phyloP scores from a whole-genome alignment of 2,329 filamentous ascomycete species.

The Ramichloridium luteum region DNA sequence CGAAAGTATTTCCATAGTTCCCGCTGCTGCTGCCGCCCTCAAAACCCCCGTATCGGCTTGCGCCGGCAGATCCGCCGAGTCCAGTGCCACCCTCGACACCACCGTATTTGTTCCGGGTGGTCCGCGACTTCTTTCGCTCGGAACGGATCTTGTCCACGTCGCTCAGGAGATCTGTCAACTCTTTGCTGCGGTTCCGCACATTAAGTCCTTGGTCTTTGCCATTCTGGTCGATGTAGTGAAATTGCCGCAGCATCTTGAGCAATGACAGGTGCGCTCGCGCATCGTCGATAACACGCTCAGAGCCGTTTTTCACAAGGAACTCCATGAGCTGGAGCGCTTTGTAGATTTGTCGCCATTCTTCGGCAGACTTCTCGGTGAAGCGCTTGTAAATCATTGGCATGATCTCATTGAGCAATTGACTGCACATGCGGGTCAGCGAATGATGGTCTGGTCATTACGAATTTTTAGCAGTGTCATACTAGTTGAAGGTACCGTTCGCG shows the following conservation, averaged over 20 bases:
- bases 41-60: constrained; percentile 73
- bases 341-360: constrained; percentile 99
- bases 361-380: constrained; percentile 94
- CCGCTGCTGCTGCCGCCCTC: constrained; percentile 54
- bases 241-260: constrained; percentile 95
- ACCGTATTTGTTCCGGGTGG: constrained; percentile 87
- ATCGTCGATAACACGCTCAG: constrained; percentile 93
- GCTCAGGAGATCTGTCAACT: constrained; percentile 81
- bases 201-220: constrained; percentile 98
- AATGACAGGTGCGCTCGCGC: constrained; percentile 88
- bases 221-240: constrained; percentile 91
- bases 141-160: constrained; percentile 75
- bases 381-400: constrained; percentile 99
- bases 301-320: constrained; percentile 95
- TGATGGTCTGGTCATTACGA: too few relatives aligned
- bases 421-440: too few relatives aligned
- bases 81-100: constrained; percentile 76
- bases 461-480: constrained; percentile 66
- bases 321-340: constrained; percentile 91
- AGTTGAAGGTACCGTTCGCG: constrained; percentile 93
- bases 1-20: constrained; percentile 27
- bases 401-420: constrained; percentile 94
- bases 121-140: constrained; percentile 74
- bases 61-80: constrained; percentile 42
- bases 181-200: constrained; percentile 90